Evolutionary conservation across 2,329 filamentous ascomycete species (phyloP), one percentile per base, ranked within the genome.

Genomic region (Xylaria sp.): DNA sequence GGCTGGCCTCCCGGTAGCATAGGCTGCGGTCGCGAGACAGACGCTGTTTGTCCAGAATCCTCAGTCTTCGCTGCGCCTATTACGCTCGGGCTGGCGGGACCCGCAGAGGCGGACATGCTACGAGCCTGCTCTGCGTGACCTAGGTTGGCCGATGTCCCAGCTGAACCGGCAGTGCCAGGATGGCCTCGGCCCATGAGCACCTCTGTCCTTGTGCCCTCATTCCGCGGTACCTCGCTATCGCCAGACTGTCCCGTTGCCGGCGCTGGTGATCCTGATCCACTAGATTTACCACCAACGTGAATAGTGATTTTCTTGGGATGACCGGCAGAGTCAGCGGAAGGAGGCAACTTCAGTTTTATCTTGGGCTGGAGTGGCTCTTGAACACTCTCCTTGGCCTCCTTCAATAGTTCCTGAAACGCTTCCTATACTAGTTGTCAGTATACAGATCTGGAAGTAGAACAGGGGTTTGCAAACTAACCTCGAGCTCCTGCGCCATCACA

Each of bases 271-370:
- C 78, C 80, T 19, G 76, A 78, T 59, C 78, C 79, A 66, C 76
- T 83, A 55, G 79, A 79, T 67, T 82, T 83, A 46, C 80, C 82
- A 66, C 84, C 86, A 57, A 91, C 82, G 63, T 87, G 87, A 53
- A 91, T 83, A 18, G 87, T 92, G 58, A 93, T 86, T 71, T 85
- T 89, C 72, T 86, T 86, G 7, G 79, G 73, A 60, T 76, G 67
- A 47, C 67, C 67, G 0, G 81, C 73, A 8, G 77, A 75, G 35
- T 83, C 79, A 35, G 73, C 69, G 23, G 73, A 73, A 49, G 77
- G 75, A 4, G 82, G 79, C 69, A 91, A 82, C 72, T 90, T 92
- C 58, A 96, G 79, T 74, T 92, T 95, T 68, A 95, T 89, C 70
- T 91, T 91, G 42, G 89, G 84, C 68, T 87, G 84, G 1, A 83